Base-by-base conservation (phyloP, 1,284 basidiomycete genomes). In the Cerioporus squamosus region DNA sequence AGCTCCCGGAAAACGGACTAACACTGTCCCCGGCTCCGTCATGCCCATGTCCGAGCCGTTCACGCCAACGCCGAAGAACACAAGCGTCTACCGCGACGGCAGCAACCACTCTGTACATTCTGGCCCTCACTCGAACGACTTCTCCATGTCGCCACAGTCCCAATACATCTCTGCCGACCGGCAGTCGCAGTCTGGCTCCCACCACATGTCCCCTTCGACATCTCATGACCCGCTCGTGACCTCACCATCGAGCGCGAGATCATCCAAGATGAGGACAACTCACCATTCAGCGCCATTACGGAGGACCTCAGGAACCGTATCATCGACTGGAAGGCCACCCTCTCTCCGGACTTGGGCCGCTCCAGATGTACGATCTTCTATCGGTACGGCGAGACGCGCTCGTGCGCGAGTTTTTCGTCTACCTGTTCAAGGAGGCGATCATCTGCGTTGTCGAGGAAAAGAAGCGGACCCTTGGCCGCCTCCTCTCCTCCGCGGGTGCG, bases 371-470 rank as follows among this genome's bases (percentile, higher is more conserved):
- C 74, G 95, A 98, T 74, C 81, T 94, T 46, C 79, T 98, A 29
- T 87, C 87, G 44, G 94, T 98, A 43, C 85, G 95, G 47, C 89
- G 96, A 56, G 94, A 95, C 66, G 77, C 87, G 10, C 86, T 95
- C 55, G 88, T 95, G 24, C 86, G 94, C 55, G 93, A 97, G 72
- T 96, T 97, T 73, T 93, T 90, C 71, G 93, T 98, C 57, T 98
- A 98, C 75, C 85, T 99, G 42, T 98, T 98, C 84, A 89, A 91
- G 68, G 94, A 98, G 71, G 97, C 97, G 10, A 90, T 99, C 60
- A 94, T 98, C 60, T 99, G 96, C 73, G 93, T 98, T 15, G 86
- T 93, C 22, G 97, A 98, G 72, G 96, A 98, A 76, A 91, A 90
- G 78, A 95, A 93, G 69, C 87, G 90, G 22, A 81, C 87, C 1